These are phyloP conservation scores for Solanum bulbocastanum DNA, from an alignment of 257 asterid species.

Conservation along the genomic window DNA sequence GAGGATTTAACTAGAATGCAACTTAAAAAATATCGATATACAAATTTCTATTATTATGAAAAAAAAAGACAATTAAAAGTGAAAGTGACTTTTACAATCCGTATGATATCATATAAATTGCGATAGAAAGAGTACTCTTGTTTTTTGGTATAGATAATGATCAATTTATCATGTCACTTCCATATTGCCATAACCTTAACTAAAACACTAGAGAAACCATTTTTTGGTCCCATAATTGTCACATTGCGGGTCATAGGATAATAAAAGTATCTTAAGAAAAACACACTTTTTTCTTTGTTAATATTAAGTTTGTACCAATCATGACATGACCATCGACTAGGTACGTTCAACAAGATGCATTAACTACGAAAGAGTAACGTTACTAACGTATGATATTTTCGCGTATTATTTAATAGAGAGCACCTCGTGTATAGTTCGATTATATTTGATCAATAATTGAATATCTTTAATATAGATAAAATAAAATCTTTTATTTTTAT, in stretches of 20 bases:
- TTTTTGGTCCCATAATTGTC: neutral
- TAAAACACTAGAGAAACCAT: neutral
- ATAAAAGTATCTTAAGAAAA: neutral
- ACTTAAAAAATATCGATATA: neutral
- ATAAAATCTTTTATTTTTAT: no score
- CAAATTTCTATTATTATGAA: rapidly evolving
- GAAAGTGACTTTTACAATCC: rapidly evolving
- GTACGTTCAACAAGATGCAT: neutral
- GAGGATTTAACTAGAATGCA: neutral
- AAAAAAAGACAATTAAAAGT: neutral
- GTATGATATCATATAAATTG: neutral
- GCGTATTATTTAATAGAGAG: neutral
- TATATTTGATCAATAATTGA: neutral
- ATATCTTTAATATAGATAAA: no score
- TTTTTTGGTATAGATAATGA: neutral
- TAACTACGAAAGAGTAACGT: neutral
- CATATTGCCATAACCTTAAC: neutral
- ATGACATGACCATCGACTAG: neutral
- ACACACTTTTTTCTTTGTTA: neutral
- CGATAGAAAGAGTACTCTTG: neutral
- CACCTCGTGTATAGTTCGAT: neutral
- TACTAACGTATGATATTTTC: neutral
- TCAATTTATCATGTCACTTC: neutral
- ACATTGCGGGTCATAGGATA: neutral
- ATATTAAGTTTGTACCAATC: neutral